A percentile compares a stretch with the other conserved stretches of the same genome.
These are phyloP conservation scores for Fusarium euwallaceae DNA, from an alignment of 2,329 filamentous ascomycete species.

Conservation along the genomic window DNA sequence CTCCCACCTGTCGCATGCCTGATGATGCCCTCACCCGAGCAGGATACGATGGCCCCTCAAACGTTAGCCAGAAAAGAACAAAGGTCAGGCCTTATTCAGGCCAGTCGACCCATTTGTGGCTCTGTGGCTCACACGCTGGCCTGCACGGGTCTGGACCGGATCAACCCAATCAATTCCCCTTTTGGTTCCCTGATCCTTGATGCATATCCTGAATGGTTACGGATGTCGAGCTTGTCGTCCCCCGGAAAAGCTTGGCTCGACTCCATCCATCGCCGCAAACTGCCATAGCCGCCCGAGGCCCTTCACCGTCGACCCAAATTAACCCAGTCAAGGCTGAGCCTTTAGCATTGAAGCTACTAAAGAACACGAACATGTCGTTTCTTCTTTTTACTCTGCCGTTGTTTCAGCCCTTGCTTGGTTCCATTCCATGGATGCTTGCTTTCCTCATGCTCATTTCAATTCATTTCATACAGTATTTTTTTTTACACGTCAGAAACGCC, in stretches of 20 bases:
- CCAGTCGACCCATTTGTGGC: slow-evolving; percentile 24
- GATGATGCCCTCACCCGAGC: slow-evolving; percentile 30
- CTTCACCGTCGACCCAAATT: slow-evolving; percentile 5
- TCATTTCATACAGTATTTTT: slow-evolving; percentile 26
- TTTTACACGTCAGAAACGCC: slow-evolving; percentile 33
- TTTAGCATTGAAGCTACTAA: slow-evolving; percentile 22
- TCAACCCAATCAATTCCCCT: slow-evolving; percentile 33
- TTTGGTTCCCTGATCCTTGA: slow-evolving; percentile 13
- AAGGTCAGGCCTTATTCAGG: slow-evolving; percentile 19
- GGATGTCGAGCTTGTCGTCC: slow-evolving; percentile 12
- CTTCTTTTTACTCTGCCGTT: slow-evolving; percentile 15
- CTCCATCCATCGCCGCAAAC: slow-evolving; percentile 10
- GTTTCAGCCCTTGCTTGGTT: slow-evolving; percentile 2
- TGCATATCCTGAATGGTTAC: slow-evolving; percentile 1
- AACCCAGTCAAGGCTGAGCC: slow-evolving; percentile 23
- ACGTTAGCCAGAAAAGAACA: not conserved
- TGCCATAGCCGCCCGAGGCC: slow-evolving; percentile 29
- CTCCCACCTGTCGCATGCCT: slow-evolving; percentile 21
- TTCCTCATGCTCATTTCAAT: slow-evolving; percentile 3
- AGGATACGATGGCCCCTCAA: not conserved
- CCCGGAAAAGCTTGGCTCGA: slow-evolving; percentile 30
- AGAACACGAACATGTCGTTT: slow-evolving; percentile 19
- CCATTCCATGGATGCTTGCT: not conserved
- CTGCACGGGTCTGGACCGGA: slow-evolving; percentile 32
- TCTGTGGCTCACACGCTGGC: not conserved